Conservation (phyloP, 2,329 filamentous ascomycete genomes). For the Phialemoniopsis sp. region DNA sequence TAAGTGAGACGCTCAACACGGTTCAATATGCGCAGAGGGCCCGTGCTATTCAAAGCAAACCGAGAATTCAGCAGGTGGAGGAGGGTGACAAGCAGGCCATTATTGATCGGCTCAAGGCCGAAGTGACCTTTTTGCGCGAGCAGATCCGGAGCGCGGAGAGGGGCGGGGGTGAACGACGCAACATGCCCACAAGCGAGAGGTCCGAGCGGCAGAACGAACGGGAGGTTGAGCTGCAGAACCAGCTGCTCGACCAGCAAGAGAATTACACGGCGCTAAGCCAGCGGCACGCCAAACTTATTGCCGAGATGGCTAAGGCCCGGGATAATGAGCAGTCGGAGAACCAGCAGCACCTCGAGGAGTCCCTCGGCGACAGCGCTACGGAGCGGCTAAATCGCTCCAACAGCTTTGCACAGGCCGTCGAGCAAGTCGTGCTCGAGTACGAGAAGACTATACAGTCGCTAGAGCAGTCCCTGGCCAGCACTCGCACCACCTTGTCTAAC, state of each 20-base stretch:
- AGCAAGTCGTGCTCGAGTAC: slow-evolving; percentile 94
- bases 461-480: slow-evolving; percentile 87
- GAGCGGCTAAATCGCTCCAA: slow-evolving; percentile 92
- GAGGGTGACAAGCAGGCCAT: slow-evolving; percentile 91
- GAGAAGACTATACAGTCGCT: slow-evolving; percentile 97
- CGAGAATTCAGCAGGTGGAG: slow-evolving; percentile 89
- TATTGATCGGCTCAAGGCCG: slow-evolving; percentile 89
- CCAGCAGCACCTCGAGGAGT: slow-evolving; percentile 52
- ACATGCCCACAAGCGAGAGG: slow-evolving; percentile 59
- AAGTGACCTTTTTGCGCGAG: slow-evolving; percentile 89
- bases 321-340: slow-evolving; percentile 63
- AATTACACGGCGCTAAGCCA: slow-evolving; percentile 90
- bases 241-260: slow-evolving; percentile 87
- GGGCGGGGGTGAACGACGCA: slow-evolving; percentile 50
- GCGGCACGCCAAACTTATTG: slow-evolving; percentile 91
- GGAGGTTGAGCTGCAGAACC: slow-evolving; percentile 88
- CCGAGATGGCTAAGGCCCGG: slow-evolving; percentile 83
- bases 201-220: slow-evolving; percentile 77
- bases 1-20: slow-evolving; percentile 96
- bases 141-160: slow-evolving; percentile 85
- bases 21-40: slow-evolving; percentile 96
- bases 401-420: slow-evolving; percentile 91
- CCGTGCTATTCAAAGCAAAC: slow-evolving; percentile 94
- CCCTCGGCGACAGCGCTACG: slow-evolving; percentile 72
- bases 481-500: slow-evolving; percentile 74